A percentile compares a stretch with the other conserved stretches of the same genome.
phyloP scores from a whole-genome alignment of 1,284 basidiomycete species.

The Irpex sp. region DNA sequence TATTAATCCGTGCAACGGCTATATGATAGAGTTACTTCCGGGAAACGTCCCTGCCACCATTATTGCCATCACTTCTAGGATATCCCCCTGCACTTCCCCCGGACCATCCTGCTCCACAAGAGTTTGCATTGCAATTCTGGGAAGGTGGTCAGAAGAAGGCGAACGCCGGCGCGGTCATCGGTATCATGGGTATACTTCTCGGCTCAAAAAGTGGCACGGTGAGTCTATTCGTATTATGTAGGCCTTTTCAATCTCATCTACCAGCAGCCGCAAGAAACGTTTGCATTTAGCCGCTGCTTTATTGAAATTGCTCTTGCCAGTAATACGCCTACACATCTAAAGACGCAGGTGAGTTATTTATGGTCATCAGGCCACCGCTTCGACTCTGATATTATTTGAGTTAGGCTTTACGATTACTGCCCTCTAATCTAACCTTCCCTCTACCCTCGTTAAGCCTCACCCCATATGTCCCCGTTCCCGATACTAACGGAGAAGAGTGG shows the following conservation, averaged over 20 bases:
- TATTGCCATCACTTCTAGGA: constrained; percentile 82
- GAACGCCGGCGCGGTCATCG: constrained; percentile 70
- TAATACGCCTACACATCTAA: constrained; percentile 85
- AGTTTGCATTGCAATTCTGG: constrained; percentile 97
- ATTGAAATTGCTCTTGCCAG: constrained; percentile 88
- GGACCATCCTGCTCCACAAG: constrained; percentile 75
- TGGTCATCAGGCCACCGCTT: too few species aligned
- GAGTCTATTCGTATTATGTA: constrained; percentile 20
- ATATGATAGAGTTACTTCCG: constrained; percentile 99
- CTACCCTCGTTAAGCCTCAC: constrained; percentile 63
- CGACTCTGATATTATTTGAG: not conserved
- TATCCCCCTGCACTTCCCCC: constrained; percentile 74
- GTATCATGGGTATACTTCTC: constrained; percentile 75
- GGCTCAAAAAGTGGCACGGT: constrained; percentile 71
- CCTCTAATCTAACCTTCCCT: constrained; percentile 56
- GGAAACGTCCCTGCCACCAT: constrained; percentile 82
- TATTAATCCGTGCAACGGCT: too few species aligned
- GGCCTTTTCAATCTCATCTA: not conserved
- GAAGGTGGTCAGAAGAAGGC: constrained; percentile 75
- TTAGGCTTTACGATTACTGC: constrained; percentile 66
- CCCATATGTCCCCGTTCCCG: constrained; percentile 79
- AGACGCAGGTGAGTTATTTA: constrained; percentile 67
- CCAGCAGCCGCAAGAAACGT: constrained; percentile 51
- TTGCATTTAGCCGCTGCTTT: constrained; percentile 78
- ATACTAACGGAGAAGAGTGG: constrained; percentile 86